These are phyloP conservation scores for Colletotrichum falcatum DNA, from an alignment of 2,329 filamentous ascomycete genomes.

Conservation along the genomic window DNA sequence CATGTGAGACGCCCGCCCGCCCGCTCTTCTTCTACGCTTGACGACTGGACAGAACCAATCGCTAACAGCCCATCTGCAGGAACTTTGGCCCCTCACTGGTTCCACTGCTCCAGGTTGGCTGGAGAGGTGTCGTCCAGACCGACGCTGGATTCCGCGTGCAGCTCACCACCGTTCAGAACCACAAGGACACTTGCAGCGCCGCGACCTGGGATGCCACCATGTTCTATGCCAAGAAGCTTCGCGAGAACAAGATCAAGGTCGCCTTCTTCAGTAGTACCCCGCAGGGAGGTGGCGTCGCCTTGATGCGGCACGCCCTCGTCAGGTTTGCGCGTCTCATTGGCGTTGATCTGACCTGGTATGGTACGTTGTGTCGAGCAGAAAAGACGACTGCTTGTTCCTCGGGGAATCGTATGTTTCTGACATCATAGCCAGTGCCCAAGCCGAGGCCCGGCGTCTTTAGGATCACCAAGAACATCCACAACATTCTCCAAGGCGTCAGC, in stretches of 20 bases:
- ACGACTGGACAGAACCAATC: background rate
- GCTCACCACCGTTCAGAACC: slow-evolving; percentile 67
- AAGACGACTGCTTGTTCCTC: background rate
- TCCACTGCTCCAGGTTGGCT: slow-evolving; percentile 76
- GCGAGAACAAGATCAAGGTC: slow-evolving; percentile 72
- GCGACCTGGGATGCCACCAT: slow-evolving; percentile 75
- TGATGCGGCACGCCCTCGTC: slow-evolving; percentile 84
- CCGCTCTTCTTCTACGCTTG: background rate
- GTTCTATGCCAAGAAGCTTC: slow-evolving; percentile 72
- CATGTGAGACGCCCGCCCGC: slow-evolving; percentile 63
- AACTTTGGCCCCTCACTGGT: slow-evolving; percentile 79
- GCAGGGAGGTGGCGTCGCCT: slow-evolving; percentile 83
- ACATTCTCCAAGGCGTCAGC: slow-evolving; percentile 85
- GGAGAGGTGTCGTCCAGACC: slow-evolving; percentile 76
- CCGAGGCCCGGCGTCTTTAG: slow-evolving; percentile 83
- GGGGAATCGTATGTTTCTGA: slow-evolving; percentile 33
- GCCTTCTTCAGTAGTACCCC: slow-evolving; percentile 86
- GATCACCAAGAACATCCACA: slow-evolving; percentile 89
- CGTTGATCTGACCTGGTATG: slow-evolving; percentile 80
- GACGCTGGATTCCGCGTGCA: slow-evolving; percentile 74
- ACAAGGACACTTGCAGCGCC: slow-evolving; percentile 69
- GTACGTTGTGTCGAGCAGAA: slow-evolving; percentile 51
- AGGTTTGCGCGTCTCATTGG: slow-evolving; percentile 75
- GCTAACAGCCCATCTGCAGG: slow-evolving; percentile 52
- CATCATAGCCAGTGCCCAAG: slow-evolving; percentile 71